Percentiles rank a stretch among this genome's conserved stretches.
phyloP scores from a whole-genome alignment of 495 filamentous ascomycete species.

The Penicillium pancosmium region DNA sequence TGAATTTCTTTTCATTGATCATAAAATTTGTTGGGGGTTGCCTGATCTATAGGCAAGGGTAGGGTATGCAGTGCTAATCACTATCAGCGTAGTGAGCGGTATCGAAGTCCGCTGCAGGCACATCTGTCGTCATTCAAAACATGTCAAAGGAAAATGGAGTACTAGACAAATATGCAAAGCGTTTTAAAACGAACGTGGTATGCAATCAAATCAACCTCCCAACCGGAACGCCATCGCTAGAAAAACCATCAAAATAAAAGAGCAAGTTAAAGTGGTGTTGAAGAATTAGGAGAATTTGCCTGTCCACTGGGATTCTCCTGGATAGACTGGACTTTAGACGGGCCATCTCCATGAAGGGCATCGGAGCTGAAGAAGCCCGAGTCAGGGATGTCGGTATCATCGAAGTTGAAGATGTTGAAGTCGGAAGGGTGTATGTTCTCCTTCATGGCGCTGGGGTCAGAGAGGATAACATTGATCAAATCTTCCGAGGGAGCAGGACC shows the following conservation, averaged over 20 bases:
- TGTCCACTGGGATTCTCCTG: slow-evolving; percentile 16
- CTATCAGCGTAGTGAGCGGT: slow-evolving; percentile 1
- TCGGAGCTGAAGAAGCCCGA: slow-evolving; percentile 49
- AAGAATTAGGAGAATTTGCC: slow-evolving; percentile 22
- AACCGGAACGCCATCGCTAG: slow-evolving; percentile 46
- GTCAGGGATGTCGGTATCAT: slow-evolving; percentile 33
- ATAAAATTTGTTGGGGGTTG: slow-evolving; percentile 1
- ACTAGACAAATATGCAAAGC: slow-evolving; percentile 12
- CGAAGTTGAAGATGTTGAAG: slow-evolving; percentile 38
- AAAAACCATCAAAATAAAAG: slow-evolving; percentile 19
- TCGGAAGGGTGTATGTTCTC: slow-evolving; percentile 27
- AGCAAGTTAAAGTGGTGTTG: slow-evolving; percentile 8
- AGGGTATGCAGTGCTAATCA: not conserved
- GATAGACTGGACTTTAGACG: slow-evolving; percentile 27
- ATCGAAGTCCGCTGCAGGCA: slow-evolving; percentile 10
- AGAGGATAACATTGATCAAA: slow-evolving; percentile 44
- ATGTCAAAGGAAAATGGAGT: slow-evolving; percentile 6
- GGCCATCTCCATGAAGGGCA: slow-evolving; percentile 30
- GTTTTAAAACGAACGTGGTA: slow-evolving; percentile 5
- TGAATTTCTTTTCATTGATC: slow-evolving; percentile 5
- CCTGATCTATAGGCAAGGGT: not conserved
- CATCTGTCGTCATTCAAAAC: slow-evolving; percentile 23
- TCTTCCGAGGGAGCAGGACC: slow-evolving; percentile 32
- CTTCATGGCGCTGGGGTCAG: slow-evolving; percentile 40
- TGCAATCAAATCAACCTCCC: slow-evolving; percentile 16